Base-by-base conservation (phyloP, 1,139 yeast genomes). In the Zhuliangozyma parablackwelliae region DNA sequence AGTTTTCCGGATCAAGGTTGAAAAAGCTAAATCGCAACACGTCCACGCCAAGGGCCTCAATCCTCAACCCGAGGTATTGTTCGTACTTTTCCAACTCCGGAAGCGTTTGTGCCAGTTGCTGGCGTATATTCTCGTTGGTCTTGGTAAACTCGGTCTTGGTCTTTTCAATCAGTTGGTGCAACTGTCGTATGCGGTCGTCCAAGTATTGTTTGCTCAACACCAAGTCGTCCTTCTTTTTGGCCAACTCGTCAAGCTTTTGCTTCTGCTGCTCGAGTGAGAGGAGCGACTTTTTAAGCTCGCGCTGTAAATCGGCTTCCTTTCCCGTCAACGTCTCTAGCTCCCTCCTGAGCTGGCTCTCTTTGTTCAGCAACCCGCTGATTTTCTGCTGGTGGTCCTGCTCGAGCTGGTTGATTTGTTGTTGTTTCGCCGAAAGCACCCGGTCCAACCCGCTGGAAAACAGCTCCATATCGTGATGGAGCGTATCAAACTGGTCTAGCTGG, bases 71-170 rank as follows among this genome's bases (percentile, higher is more conserved):
- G 35, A 73, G 54, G 40, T 72, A 65, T 35, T 57, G 55, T 40
- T 74, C 79, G 44, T 61, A 72, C 36, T 68, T 62, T 28, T 61
- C 49, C 16, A 74, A 59, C 36, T 71, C 67, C 5, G 64, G 65
- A 37, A 57, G 52, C 38, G 72, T 77, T 21, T 56, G 31, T 5
- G 28, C 29, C 23, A 44, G 26, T 33, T 43, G 45, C 9, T 11
- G 6, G 9, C 35, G 30, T 6, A 36, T 21, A 7, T 36, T 31
- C 4, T 38, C 32, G 24, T 24, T 28, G 7, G 41, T 32, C 11
- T 30, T 30, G 11, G 28, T 26, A 7, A 44, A 34, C 25, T 38
- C 36, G 12, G 8, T 10, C 10, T 30, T 29, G 16, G 46, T 33
- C 41, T 44, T 33, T 51, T 51, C 6, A 53, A 38, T 35, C 10